phyloP scores from a whole-genome alignment of 2,329 filamentous ascomycete genomes.

The Neonectria ditissima region DNA sequence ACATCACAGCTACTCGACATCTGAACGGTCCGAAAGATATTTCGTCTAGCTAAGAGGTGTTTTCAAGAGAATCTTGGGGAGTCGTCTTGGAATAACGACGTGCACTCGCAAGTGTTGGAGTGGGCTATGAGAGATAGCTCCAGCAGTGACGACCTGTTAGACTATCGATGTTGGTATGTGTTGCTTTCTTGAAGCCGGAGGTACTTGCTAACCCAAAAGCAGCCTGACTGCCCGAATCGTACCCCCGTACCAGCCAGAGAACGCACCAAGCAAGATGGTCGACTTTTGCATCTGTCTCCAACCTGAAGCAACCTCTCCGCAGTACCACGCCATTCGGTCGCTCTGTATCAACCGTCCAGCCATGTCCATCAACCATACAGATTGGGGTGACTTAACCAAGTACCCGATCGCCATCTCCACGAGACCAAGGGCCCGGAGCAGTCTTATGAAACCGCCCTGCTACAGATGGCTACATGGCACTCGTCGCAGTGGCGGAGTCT shows the following conservation, averaged over 20 bases:
- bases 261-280: constrained; percentile 16
- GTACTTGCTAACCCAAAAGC: neutral
- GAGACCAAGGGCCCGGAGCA: constrained; percentile 13
- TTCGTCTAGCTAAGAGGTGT: constrained; percentile 5
- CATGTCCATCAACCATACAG: constrained; percentile 17
- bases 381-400: constrained; percentile 20
- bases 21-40: neutral
- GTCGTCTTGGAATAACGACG: neutral
- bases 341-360: constrained; percentile 8
- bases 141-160: neutral
- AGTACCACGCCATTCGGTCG: constrained; percentile 4
- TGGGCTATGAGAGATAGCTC: neutral
- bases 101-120: neutral
- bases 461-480: constrained; percentile 17
- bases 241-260: neutral
- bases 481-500: constrained; percentile 15
- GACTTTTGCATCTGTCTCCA: constrained; percentile 22
- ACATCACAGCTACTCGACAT: constrained; percentile 1
- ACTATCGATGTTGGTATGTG: constrained; percentile 1
- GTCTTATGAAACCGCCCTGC: constrained; percentile 13
- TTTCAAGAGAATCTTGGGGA: constrained; percentile 2
- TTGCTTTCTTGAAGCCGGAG: neutral
- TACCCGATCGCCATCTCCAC: constrained; percentile 8
- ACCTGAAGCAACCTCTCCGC: neutral
- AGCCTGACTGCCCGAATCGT: constrained; percentile 17